Conservation (phyloP, 768 basidiomycete species). For the Crepidotus variabilis region DNA sequence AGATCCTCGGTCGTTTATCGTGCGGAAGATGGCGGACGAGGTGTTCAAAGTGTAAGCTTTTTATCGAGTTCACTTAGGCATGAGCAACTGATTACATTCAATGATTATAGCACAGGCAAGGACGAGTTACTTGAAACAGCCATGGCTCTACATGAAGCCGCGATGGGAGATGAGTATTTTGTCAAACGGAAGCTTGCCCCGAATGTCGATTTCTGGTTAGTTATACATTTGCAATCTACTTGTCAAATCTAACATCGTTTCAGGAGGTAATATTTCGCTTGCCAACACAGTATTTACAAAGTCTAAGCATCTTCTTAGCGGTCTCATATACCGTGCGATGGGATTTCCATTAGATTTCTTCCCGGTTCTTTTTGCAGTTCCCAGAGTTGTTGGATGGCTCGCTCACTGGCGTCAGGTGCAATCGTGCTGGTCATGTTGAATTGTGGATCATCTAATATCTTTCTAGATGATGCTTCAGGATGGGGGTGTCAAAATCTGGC, state of each 20-base stretch:
- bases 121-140: slow-evolving; percentile 87
- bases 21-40: slow-evolving; percentile 85
- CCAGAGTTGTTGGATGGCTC: slow-evolving; percentile 90
- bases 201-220: slow-evolving; percentile 90
- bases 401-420: slow-evolving; percentile 85
- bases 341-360: slow-evolving; percentile 94
- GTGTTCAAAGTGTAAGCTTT: slow-evolving; percentile 81
- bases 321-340: slow-evolving; percentile 90
- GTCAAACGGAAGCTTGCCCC: slow-evolving; percentile 77
- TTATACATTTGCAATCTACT: slow-evolving; percentile 10
- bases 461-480: slow-evolving; percentile 85
- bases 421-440: not conserved
- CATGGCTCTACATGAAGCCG: slow-evolving; percentile 83
- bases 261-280: slow-evolving; percentile 51
- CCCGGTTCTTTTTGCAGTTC: slow-evolving; percentile 90
- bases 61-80: not conserved
- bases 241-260: slow-evolving; percentile 7
- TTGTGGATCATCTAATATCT: not conserved
- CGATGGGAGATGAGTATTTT: slow-evolving; percentile 91
- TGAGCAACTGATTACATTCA: not conserved
- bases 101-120: slow-evolving; percentile 61
- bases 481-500: slow-evolving; percentile 92
- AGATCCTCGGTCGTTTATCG: slow-evolving; percentile 88
- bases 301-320: slow-evolving; percentile 36
- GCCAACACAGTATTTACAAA: not conserved